Evolutionary conservation across 2,329 filamentous ascomycete species (phyloP), one percentile per base, ranked within the genome.

Genomic region (Xylariaceae sp.): DNA sequence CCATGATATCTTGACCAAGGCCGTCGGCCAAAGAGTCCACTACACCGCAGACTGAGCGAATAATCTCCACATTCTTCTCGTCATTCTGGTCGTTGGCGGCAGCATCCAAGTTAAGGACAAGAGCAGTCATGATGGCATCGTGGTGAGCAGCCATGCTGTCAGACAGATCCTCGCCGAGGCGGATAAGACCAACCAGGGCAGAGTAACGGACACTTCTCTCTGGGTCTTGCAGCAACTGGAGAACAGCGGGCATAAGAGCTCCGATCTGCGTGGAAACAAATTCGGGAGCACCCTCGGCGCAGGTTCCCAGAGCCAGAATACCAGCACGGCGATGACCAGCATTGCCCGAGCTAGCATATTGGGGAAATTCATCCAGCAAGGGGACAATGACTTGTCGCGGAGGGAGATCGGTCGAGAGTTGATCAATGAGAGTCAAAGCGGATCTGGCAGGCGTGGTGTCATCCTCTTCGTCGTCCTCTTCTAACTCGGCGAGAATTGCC

Each of bases 331-430:
- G 87, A 74, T 88, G 88, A 63, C 90, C 86, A 34, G 91, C 81
- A 65, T 95, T 82, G 54, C 80, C 73, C 66, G 84, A 86, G 62
- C 81, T 81, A 61, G 93, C 90, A 67, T 94, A 97, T 61, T 83
- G 82, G 36, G 90, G 87, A 60, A 97, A 87, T 48, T 89, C 85
- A 62, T 96, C 88, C 31, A 99, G 84, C 2, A 99, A 81, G 43
- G 94, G 93, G 18, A 97, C 90, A 51, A 97, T 88, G 36, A 97
- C 93, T 74, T 97, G 93, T 66, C 89, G 92, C 2, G 94, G 92
- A 48, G 94, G 93, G 11, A 99, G 79, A 68, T 89, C 90, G 65
- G 86, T 89, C 51, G 93, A 87, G 54, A 97, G 84, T 66, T 94
- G 88, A 65, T 97, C 92, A 47, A 99, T 84, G 39, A 99, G 80